Evolutionary conservation across 2,329 filamentous ascomycete genomes (phyloP).

Genomic region (Lomentospora prolificans): DNA sequence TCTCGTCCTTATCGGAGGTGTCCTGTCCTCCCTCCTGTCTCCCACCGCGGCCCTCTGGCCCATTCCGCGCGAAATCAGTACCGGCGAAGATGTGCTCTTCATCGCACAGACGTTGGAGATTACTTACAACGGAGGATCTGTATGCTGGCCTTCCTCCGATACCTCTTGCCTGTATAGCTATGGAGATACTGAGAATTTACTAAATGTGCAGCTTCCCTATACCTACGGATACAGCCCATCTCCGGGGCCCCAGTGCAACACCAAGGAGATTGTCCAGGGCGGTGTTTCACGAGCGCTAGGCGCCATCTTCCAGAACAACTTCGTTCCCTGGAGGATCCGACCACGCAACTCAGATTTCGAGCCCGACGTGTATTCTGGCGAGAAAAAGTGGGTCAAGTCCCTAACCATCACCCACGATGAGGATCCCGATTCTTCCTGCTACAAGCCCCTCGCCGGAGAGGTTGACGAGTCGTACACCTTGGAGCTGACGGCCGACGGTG

Average conservation of each 20-base stretch:
- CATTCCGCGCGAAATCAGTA: conserved; percentile 38
- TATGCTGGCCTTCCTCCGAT: conserved; percentile 34
- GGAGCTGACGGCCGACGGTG: conserved; percentile 45
- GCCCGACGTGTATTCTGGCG: conserved; percentile 34
- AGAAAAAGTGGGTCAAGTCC: conserved; percentile 42
- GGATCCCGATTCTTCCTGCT: conserved; percentile 40
- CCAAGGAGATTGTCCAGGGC: conserved; percentile 43
- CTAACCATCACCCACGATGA: conserved; percentile 53
- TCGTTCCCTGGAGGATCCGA: conserved; percentile 72
- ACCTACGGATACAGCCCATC: conserved; percentile 32
- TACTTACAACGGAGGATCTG: conserved; percentile 48
- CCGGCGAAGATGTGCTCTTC: conserved; percentile 42
- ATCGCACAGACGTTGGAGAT: conserved; percentile 41
- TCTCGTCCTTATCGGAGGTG: conserved; percentile 21
- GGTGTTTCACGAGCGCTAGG: conserved; percentile 50
- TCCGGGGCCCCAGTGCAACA: conserved; percentile 29
- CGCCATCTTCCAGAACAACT: conserved; percentile 56
- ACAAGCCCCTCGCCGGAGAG: conserved; percentile 50
- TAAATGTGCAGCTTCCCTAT: conserved; percentile 36
- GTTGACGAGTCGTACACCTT: conserved; percentile 72
- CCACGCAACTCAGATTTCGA: conserved; percentile 55
- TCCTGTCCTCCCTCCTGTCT: conserved; percentile 21
- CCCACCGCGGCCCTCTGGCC: conserved; percentile 49
- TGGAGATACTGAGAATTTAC: conserved; percentile 23
- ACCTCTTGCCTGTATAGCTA: conserved; percentile 12